Evolutionary conservation across 2,329 filamentous ascomycete species (phyloP).

Genomic region (Ramularia endophylla): DNA sequence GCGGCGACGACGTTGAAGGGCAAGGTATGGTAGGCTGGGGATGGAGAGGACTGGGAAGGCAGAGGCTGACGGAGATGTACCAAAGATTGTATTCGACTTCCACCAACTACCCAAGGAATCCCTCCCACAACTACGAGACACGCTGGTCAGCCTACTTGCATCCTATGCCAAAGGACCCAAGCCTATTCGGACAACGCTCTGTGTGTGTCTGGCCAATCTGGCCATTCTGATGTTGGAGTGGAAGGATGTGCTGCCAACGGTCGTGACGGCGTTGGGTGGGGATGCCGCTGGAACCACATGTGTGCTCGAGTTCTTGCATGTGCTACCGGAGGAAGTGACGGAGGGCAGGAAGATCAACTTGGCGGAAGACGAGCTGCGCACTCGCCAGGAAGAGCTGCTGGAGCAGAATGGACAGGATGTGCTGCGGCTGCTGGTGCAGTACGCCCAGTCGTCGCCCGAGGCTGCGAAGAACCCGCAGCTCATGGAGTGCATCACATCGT

Average conservation of each 20-base stretch:
- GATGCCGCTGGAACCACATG: constrained; percentile 75
- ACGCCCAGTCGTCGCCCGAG: constrained; percentile 84
- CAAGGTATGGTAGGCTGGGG: constrained; percentile 60
- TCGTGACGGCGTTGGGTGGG: constrained; percentile 71
- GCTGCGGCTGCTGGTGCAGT: constrained; percentile 78
- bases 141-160: constrained; percentile 74
- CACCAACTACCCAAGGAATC: constrained; percentile 76
- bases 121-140: constrained; percentile 71
- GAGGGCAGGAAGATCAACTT: constrained; percentile 99
- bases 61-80: constrained; percentile 8
- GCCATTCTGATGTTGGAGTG: constrained; percentile 95
- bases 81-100: constrained; percentile 91
- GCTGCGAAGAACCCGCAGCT: constrained; percentile 84
- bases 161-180: constrained; percentile 77
- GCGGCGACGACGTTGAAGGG: constrained; percentile 95
- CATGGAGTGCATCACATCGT: constrained; percentile 92
- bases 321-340: constrained; percentile 96
- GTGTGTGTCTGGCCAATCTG: constrained; percentile 87
- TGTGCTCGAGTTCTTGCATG: constrained; percentile 91
- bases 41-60: background rate
- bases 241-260: constrained; percentile 83
- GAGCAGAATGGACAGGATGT: constrained; percentile 87
- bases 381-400: constrained; percentile 81
- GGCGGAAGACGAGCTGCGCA: constrained; percentile 90
- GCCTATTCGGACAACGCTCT: constrained; percentile 74